phyloP scores from a whole-genome alignment of 2,329 filamentous ascomycete genomes.

The Claviceps pusilla region DNA sequence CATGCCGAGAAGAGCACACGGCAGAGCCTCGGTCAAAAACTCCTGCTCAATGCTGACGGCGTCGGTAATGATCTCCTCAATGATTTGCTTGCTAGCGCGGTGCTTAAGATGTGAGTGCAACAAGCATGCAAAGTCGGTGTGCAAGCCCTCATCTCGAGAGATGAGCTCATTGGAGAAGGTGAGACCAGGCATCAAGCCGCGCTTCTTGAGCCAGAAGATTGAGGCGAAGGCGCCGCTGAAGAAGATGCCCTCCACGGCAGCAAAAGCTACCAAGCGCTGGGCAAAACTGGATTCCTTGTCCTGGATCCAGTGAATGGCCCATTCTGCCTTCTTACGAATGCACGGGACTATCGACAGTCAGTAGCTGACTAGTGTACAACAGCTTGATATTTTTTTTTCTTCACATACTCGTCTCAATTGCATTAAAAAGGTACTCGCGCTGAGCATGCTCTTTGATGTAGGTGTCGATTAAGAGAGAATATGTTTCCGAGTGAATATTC shows the following conservation, averaged over 20 bases:
- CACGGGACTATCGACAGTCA: conserved; percentile 52
- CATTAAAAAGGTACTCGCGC: conserved; percentile 89
- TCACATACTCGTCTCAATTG: conserved; percentile 82
- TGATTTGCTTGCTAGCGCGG: conserved; percentile 67
- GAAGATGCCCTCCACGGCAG: conserved; percentile 98
- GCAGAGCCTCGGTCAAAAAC: conserved; percentile 91
- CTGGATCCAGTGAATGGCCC: conserved; percentile 88
- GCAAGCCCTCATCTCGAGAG: conserved; percentile 96
- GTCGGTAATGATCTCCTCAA: conserved; percentile 82
- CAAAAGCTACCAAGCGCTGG: conserved; percentile 89
- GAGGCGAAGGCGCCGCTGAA: conserved; percentile 97
- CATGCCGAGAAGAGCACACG: conserved; percentile 89
- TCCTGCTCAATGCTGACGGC: conserved; percentile 92
- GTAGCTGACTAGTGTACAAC: neutral
- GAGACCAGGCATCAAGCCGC: conserved; percentile 92
- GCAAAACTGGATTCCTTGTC: conserved; percentile 91
- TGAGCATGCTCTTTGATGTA: conserved; percentile 98
- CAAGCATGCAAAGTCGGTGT: conserved; percentile 97
- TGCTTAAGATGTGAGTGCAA: conserved; percentile 95
- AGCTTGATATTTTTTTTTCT: conserved; percentile 2
- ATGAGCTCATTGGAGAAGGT: conserved; percentile 99
- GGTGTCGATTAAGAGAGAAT: conserved; percentile 96
- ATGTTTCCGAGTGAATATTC: conserved; percentile 99
- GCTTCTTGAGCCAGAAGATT: conserved; percentile 99
- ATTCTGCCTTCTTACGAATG: conserved; percentile 97